phyloP scores from a whole-genome alignment of 2,329 filamentous ascomycete species.

The Ascosphaera pollenicola region DNA sequence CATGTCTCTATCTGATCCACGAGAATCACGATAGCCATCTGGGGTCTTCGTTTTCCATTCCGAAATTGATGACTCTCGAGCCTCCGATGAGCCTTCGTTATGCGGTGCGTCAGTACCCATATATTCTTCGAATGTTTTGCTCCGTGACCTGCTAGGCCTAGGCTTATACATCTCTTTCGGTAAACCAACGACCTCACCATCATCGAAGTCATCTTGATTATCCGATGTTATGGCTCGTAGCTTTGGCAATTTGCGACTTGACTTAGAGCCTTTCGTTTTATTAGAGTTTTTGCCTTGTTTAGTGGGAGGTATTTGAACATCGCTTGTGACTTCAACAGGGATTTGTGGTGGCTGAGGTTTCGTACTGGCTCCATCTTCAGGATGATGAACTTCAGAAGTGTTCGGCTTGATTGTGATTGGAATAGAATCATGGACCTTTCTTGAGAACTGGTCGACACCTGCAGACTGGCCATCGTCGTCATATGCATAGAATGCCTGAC shows the following conservation, averaged over 20 bases:
- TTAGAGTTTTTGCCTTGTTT: background rate
- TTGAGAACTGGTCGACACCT: too few relatives aligned
- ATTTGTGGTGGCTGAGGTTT: too few relatives aligned
- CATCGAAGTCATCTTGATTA: conserved; percentile 5
- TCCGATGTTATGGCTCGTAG: background rate
- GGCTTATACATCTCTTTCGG: conserved; percentile 19
- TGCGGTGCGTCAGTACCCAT: background rate
- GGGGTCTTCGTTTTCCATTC: background rate
- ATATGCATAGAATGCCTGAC: too few relatives aligned
- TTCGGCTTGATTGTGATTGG: too few relatives aligned
- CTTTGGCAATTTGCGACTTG: background rate
- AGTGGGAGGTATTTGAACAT: too few relatives aligned
- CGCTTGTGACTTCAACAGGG: too few relatives aligned
- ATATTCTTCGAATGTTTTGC: conserved; percentile 4
- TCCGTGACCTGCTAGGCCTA: conserved; percentile 14
- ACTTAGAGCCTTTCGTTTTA: background rate
- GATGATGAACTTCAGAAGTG: too few relatives aligned
- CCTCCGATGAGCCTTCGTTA: background rate
- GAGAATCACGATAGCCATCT: background rate
- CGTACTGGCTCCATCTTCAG: too few relatives aligned
- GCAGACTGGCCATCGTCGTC: too few relatives aligned
- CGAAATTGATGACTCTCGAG: too few relatives aligned
- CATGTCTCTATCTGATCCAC: background rate
- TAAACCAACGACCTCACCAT: conserved; percentile 11
- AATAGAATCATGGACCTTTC: too few relatives aligned